Conservation (phyloP, 352 stramenopile species). For the Thalassiosira allenii region DNA sequence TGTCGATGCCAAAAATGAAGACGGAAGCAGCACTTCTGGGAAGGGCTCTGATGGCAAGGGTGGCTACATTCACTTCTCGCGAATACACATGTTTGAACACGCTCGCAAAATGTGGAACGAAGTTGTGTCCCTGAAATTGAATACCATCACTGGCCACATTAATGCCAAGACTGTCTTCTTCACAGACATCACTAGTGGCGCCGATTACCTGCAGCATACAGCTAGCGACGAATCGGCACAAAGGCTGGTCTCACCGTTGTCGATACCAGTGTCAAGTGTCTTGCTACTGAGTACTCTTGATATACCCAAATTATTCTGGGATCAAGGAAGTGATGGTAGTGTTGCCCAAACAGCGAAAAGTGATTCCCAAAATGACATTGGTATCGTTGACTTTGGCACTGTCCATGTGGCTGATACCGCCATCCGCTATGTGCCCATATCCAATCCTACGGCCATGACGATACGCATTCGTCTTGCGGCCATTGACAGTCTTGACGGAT, state of each 20-base stretch:
- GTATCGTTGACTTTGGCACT: conserved; percentile 70
- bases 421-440: conserved; percentile 58
- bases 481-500: conserved; percentile 26
- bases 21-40: neutral
- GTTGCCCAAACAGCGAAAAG: no score
- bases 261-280: conserved; percentile 58
- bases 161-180: conserved; percentile 52
- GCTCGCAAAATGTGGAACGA: conserved; percentile 50
- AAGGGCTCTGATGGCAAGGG: conserved; percentile 5
- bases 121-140: conserved; percentile 46
- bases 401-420: conserved; percentile 63
- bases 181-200: neutral
- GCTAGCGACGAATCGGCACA: no score
- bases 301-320: conserved; percentile 70
- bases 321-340: conserved; percentile 27
- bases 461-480: conserved; percentile 71
- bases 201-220: no score
- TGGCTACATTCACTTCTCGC: conserved; percentile 26
- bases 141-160: conserved; percentile 59
- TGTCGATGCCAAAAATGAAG: neutral
- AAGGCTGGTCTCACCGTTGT: no score
- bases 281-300: conserved; percentile 64
- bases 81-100: conserved; percentile 49
- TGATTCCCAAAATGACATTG: no score
- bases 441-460: conserved; percentile 75